These are phyloP conservation scores for Babesia sp. DNA, from an alignment of 169 alveolate species.

Conservation along the genomic window DNA sequence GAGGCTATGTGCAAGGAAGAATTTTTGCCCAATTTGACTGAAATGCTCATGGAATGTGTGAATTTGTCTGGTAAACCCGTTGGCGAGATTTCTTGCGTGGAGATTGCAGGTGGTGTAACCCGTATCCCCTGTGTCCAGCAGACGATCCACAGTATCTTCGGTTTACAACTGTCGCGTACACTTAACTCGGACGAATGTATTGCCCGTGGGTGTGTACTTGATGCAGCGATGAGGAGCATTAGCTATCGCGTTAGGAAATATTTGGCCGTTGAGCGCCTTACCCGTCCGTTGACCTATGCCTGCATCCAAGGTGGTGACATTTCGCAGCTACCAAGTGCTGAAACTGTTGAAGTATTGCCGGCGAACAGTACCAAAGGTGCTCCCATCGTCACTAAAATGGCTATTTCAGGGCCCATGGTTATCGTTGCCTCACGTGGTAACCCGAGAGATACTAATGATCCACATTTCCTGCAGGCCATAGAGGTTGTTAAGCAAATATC, in stretches of 20 bases:
- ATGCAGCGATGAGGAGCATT: conserved; percentile 75
- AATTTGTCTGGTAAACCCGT: conserved; percentile 71
- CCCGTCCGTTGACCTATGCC: conserved; percentile 62
- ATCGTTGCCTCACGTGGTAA: conserved; percentile 68
- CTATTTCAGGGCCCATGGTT: conserved; percentile 50
- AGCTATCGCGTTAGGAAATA: conserved; percentile 74
- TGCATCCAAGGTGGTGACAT: conserved; percentile 39
- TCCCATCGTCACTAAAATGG: conserved; percentile 52
- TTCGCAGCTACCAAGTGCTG: conserved; percentile 18
- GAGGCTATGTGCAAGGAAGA: conserved; percentile 85
- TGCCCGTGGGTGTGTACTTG: conserved; percentile 96
- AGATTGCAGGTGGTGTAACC: conserved; percentile 96
- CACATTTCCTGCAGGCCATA: conserved; percentile 60
- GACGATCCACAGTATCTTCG: conserved; percentile 83
- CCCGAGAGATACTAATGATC: conserved; percentile 63
- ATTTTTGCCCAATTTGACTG: conserved; percentile 73
- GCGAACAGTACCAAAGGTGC: conserved; percentile 63
- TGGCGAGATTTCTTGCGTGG: conserved; percentile 87
- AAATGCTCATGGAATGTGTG: conserved; percentile 68
- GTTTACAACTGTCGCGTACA: conserved; percentile 88
- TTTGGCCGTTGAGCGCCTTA: conserved; percentile 62
- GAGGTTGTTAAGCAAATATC: conserved; percentile 28
- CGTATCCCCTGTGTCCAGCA: conserved; percentile 94
- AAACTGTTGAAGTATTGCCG: conserved; percentile 22
- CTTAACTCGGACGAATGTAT: conserved; percentile 95